These are phyloP conservation scores for Colletotrichum sp. DNA, from an alignment of 2,329 filamentous ascomycete species.

Conservation along the genomic window DNA sequence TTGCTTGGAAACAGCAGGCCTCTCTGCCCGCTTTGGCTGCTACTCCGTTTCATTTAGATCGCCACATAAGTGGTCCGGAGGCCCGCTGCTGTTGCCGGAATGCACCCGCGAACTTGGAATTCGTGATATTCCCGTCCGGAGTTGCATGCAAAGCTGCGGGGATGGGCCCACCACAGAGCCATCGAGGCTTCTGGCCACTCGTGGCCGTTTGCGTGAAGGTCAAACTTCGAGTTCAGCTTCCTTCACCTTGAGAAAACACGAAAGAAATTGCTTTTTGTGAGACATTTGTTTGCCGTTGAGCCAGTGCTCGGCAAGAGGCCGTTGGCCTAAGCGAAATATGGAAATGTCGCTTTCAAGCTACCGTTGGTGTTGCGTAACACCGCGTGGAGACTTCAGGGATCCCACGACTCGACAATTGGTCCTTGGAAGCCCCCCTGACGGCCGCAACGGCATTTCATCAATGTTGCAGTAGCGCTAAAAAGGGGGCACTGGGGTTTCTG, in stretches of 20 bases:
- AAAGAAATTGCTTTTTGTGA: neutral
- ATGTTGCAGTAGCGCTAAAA: neutral
- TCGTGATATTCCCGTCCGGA: neutral
- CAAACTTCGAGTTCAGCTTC: neutral
- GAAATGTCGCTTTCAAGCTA: neutral
- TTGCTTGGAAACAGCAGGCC: neutral
- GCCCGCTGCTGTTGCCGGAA: neutral
- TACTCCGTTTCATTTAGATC: constrained; percentile 1
- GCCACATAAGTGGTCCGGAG: neutral
- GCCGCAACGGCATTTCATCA: neutral
- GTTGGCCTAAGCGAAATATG: neutral
- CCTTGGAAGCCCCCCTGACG: neutral
- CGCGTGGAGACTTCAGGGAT: neutral
- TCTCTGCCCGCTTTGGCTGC: neutral
- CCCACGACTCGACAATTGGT: neutral
- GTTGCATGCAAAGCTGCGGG: neutral
- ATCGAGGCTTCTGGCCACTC: neutral
- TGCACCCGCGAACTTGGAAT: neutral
- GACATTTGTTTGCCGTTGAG: neutral
- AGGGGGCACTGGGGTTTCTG: neutral
- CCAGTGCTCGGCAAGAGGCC: neutral
- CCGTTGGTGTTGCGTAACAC: neutral
- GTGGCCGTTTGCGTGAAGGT: neutral
- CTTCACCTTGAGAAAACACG: neutral
- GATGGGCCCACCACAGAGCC: neutral